Evolutionary conservation across 1,139 yeast genomes (phyloP), one percentile per base, ranked within the genome.

Genomic region (Suhomyces kunorum): DNA sequence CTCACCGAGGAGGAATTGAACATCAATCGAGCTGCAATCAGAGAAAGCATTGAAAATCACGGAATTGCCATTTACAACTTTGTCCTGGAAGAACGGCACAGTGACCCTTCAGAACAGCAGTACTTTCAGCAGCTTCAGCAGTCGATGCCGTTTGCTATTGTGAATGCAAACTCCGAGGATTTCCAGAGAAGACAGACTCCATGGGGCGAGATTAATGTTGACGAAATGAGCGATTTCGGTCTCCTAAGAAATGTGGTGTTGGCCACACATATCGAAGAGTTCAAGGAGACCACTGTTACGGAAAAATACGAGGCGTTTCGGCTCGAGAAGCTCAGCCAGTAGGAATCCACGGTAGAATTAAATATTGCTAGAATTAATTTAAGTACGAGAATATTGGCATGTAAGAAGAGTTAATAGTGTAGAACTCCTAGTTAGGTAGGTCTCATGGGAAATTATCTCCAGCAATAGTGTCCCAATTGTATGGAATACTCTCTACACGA

Each of bases 41-140:
- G 62, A 47, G 58, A 63, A 31, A 79, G 76, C 46, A 68, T 82
- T 17, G 58, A 57, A 33, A 56, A 62, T 8, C 60, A 72, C 48
- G 56, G 63, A 22, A 77, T 82, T 42, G 67, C 72, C 29, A 57
- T 77, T 24, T 83, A 71, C 56, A 73, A 78, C 53, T 80, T 83
- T 54, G 11, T 43, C 8, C 18, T 30, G 5, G 43, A 35, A 5
- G 20, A 14, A 17, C 41, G 36, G 9, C 28, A 22, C 14, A 15
- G 13, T 2, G 44, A 38, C 11, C 38, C 38, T n/a, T 50, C 39
- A 3, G 54, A 48, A 13, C 8, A 18, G 2, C 28, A 34, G 4
- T 50, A 45, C 36, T 37, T 50, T 16, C 28, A 38, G 7, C 24
- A 30, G 12, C 32, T 51, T 5, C 52, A 49, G 31, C 13, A 36